Conservation (phyloP, 2,329 filamentous ascomycete species). For the Neopestalotiopsis sp. region DNA sequence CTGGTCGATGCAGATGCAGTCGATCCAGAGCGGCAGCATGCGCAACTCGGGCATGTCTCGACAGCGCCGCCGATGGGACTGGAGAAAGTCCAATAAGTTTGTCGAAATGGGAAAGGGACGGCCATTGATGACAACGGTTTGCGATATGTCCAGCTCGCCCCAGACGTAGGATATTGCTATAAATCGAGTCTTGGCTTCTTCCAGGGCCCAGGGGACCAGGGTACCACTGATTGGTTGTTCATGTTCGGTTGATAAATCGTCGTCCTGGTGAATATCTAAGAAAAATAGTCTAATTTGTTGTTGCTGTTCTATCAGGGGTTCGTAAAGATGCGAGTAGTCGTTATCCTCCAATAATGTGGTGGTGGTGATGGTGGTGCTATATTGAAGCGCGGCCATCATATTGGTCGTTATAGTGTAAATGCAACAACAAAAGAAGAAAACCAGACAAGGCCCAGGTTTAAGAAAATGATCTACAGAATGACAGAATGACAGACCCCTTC, state of each 20-base stretch:
- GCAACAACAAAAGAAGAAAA: background rate
- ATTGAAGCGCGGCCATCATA: background rate
- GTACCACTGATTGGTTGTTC: background rate
- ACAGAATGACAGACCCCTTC: background rate
- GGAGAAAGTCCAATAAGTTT: conserved; percentile 13
- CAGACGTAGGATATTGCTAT: conserved; percentile 15
- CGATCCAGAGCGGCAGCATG: conserved; percentile 8
- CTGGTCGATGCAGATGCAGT: conserved; percentile 12
- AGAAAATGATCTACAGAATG: background rate
- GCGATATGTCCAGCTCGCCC: background rate
- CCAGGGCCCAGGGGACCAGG: background rate
- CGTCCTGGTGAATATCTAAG: background rate
- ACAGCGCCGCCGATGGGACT: conserved; percentile 4
- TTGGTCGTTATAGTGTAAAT: background rate
- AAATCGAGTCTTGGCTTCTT: conserved; percentile 7
- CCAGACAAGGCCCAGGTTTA: background rate
- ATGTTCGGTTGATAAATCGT: background rate
- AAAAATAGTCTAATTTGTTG: conserved; percentile 9
- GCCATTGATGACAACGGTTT: conserved; percentile 11
- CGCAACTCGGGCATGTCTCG: conserved; percentile 1
- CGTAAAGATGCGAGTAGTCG: background rate
- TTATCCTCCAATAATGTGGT: no score
- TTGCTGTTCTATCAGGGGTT: conserved; percentile 3
- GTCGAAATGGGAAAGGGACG: background rate
- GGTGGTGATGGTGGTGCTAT: background rate